phyloP scores from a whole-genome alignment of 2,329 filamentous ascomycete genomes.

The Albifimbria verrucaria region DNA sequence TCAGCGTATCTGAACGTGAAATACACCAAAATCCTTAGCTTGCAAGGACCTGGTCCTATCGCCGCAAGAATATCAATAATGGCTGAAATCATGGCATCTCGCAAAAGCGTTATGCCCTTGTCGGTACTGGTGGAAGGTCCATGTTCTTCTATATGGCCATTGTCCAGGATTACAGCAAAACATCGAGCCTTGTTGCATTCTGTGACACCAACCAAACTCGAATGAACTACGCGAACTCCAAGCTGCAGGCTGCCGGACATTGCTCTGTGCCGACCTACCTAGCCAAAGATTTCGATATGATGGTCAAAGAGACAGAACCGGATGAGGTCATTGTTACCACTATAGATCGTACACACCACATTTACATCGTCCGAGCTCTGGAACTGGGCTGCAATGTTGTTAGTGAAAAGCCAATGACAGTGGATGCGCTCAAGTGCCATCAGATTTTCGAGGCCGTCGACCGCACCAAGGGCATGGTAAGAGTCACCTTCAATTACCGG shows the following conservation, averaged over 20 bases:
- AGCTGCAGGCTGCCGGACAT: constrained; percentile 44
- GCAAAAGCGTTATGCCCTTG: constrained; percentile 48
- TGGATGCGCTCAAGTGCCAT: constrained; percentile 51
- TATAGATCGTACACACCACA: constrained; percentile 59
- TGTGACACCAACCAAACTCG: constrained; percentile 61
- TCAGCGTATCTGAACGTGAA: no score
- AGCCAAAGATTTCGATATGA: constrained; percentile 53
- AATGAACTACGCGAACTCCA: constrained; percentile 52
- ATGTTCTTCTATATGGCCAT: constrained; percentile 60
- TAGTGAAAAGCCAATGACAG: constrained; percentile 65
- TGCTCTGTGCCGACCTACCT: constrained; percentile 49
- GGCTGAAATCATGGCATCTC: neutral
- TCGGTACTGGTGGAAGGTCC: constrained; percentile 59
- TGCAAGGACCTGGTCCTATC: no score
- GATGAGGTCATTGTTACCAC: constrained; percentile 62
- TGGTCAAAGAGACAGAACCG: constrained; percentile 54
- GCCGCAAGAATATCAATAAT: no score
- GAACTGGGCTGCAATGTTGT: constrained; percentile 58
- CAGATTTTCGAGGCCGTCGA: constrained; percentile 37
- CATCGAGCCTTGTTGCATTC: constrained; percentile 50
- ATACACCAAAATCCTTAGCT: no score
- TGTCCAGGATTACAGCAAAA: constrained; percentile 46
- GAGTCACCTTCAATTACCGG: constrained; percentile 63
- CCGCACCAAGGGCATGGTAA: constrained; percentile 38
- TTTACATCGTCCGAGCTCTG: constrained; percentile 57